Evolutionary conservation across 179 eudicot species (phyloP).

Genomic region (Carnegiea gigantea): DNA sequence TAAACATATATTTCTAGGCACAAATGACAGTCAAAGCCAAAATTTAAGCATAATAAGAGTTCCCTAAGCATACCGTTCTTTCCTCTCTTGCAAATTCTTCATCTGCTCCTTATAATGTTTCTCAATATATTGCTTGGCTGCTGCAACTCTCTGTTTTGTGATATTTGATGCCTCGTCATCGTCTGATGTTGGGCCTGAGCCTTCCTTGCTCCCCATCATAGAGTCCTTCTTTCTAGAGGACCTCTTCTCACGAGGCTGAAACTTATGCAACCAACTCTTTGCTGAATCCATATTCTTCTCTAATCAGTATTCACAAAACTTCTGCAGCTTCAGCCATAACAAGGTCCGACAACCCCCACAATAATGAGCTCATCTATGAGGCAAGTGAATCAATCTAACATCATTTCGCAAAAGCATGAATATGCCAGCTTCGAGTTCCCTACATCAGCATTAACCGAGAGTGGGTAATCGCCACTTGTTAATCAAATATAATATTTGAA

Average conservation of each 20-base stretch:
- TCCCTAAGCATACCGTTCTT: constrained; percentile 64
- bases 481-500: neutral
- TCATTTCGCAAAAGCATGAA: constrained; percentile 14
- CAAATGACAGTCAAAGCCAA: constrained; percentile 6
- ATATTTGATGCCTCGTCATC: constrained; percentile 76
- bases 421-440: constrained; percentile 22
- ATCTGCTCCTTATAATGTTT: constrained; percentile 97
- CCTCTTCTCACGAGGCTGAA: constrained; percentile 76
- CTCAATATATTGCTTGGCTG: constrained; percentile 95
- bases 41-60: neutral
- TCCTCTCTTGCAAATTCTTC: constrained; percentile 92
- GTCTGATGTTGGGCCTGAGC: constrained; percentile 35
- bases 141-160: constrained; percentile 85
- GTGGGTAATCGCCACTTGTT: neutral
- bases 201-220: constrained; percentile 45
- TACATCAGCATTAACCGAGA: constrained; percentile 23
- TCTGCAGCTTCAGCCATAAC: constrained; percentile 12
- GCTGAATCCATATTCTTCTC: constrained; percentile 75
- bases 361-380: constrained; percentile 26
- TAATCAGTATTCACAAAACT: constrained; percentile 20
- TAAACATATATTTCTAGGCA: neutral
- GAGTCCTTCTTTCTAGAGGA: constrained; percentile 52
- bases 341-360: neutral
- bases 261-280: constrained; percentile 88
- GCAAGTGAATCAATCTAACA: constrained; percentile 23